Evolutionary conservation across 2,329 filamentous ascomycete species (phyloP), one percentile per base, ranked within the genome.

Genomic region (Xenosphaeropsis pyriputrescens): DNA sequence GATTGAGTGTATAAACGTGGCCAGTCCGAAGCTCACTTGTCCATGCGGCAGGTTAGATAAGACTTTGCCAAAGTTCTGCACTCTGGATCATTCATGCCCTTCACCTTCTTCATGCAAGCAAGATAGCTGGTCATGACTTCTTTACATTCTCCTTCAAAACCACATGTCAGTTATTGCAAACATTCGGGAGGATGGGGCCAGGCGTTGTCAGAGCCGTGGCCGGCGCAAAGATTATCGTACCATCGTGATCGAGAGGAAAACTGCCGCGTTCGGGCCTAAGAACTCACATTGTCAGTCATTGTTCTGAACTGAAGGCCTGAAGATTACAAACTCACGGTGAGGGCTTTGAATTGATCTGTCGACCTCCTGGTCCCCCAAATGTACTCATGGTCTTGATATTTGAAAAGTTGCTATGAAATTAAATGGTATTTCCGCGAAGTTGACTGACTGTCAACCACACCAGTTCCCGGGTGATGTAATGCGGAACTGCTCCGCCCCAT

Each of bases 171-270:
- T 5, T 14, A 4, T 18, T 32, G n/a, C 18, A 18, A 35, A 35
- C 8, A 32, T 15, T 18, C 6, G n/a, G 13, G 29, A 36, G 17
- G 35, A 18, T 31, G 37, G 18, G 17, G 35, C 29, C 13, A 16
- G 15, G 19, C 36, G 14, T 32, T 14, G 11, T 5, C 29, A 16
- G 14, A 13, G 17, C 18, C 12, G 8, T 34, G 30, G 13, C 32
- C 22, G 12, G 22, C 22, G 22, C 22, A 26, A 9, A 26, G 38
- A 22, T 33, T 39, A 41, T 44, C 56, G 47, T 62, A 78, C 75
- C 85, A 58, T 94, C 86, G 52, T 95, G 88, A 59, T 96, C 89
- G 39, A 96, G 75, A n/a, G 89, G 89, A 54, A 96, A 96, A 51
- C 85, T 93, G 39, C 89, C 89, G 50, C 88, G 78, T 57, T 95